Evolutionary conservation across 345 rosid species (phyloP), one percentile per base, ranked within the genome.

Genomic region (Ceriops zippeliana): DNA sequence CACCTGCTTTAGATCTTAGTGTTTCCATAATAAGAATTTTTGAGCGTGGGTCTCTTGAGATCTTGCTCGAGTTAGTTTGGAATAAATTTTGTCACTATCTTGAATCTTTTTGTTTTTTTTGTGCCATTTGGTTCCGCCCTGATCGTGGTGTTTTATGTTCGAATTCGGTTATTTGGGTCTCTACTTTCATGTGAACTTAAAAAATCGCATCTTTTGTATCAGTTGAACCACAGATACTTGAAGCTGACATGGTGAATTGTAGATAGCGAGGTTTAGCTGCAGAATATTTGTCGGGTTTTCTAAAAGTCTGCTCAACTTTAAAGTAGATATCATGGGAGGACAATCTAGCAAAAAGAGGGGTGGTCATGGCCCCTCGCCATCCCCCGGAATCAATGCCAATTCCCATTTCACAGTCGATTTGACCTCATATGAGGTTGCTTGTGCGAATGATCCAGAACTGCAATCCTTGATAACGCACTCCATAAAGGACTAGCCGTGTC

Each of bases 361-460:
- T 31, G 72, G 38, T 15, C 74, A 60, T 38, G 66, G 71, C 8
- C 74, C 87, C 0, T 21, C 86, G 10, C 77, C 83, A 34, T 52
- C 70, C 3, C 10, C 3, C 74, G 79, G 19, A 58, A 34, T 76
- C 65, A 78, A 66, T 58, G 58, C 74, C 15, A 73, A 79, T 81
- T 68, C 86, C 53, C 76, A 70, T 35, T 75, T 73, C 64, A 37
- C 72, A 32, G 74, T 83, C 15, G 95, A 85, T 63, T 79, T 89
- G 70, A 87, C 75, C 58, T 86, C 89, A 0, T 93, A 89, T 28
- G 96, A 86, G 77, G 83, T 52, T 66, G 99, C 97, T 54, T 91
- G 97, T 78, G 73, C 65, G 63, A 76, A 66, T 63, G 96, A 93
- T 61, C 92, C 97, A 0, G 83, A 81, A 69, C 83, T 93, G 52